Evolutionary conservation across 1,284 basidiomycete species (phyloP).

Genomic region (Trichosporon ovoides): DNA sequence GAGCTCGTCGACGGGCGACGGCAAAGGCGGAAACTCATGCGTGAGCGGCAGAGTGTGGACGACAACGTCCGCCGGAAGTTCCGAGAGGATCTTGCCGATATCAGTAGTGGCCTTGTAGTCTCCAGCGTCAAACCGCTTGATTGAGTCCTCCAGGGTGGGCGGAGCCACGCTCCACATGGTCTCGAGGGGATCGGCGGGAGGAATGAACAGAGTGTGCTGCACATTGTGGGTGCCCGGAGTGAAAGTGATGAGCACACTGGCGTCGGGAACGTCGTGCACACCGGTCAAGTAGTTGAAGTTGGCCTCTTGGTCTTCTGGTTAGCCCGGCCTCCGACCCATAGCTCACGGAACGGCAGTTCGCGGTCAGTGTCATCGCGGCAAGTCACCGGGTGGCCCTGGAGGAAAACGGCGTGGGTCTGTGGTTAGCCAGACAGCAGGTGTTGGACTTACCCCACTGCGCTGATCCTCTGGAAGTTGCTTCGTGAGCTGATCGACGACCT

Average conservation of each 20-base stretch:
- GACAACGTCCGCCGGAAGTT: conserved; percentile 16
- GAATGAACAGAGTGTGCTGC: conserved; percentile 64
- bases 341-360: conserved; percentile 66
- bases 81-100: conserved; percentile 42
- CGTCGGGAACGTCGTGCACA: conserved; percentile 60
- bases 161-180: conserved; percentile 83
- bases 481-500: conserved; percentile 35
- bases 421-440: background rate
- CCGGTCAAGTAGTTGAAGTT: conserved; percentile 85
- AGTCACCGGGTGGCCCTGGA: conserved; percentile 52
- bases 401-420: conserved; percentile 42
- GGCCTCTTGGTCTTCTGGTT: conserved; percentile 58
- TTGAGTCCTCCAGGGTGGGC: conserved; percentile 60
- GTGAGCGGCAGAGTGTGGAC: conserved; percentile 53
- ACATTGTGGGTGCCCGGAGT: conserved; percentile 45
- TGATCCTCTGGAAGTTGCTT: conserved; percentile 28
- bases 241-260: conserved; percentile 62
- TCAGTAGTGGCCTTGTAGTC: conserved; percentile 54
- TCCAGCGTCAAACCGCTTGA: conserved; percentile 57
- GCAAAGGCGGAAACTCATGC: conserved; percentile 56
- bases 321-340: background rate
- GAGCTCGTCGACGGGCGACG: conserved; percentile 57
- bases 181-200: conserved; percentile 63
- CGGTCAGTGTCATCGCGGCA: conserved; percentile 84
- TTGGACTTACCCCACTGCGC: conserved; percentile 26